Percentiles rank a stretch among this genome's conserved stretches.
Conservation (phyloP, 805 yeast genomes). For the Kuraishia ogatae region DNA sequence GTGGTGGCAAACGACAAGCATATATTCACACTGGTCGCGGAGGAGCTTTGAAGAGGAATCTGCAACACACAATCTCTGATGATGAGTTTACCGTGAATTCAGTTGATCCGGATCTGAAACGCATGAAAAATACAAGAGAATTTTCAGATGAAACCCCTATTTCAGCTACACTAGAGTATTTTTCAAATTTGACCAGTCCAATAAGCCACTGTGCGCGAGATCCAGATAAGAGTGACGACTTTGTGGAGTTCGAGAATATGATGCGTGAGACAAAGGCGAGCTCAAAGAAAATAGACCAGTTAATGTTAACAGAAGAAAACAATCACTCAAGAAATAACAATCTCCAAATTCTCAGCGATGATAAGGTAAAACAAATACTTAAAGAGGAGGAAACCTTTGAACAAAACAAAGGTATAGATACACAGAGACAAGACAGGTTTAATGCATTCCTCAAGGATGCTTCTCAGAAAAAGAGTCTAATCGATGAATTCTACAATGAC, state of each 20-base stretch:
- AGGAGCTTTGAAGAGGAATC: not conserved
- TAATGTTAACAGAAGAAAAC: not conserved
- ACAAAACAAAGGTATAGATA: not conserved
- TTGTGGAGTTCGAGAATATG: not conserved
- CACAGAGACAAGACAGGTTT: not conserved
- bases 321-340: too few species aligned
- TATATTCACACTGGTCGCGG: not conserved
- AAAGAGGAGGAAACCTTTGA: not conserved
- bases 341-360: not conserved
- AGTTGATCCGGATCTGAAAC: not conserved
- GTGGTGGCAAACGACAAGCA: not conserved
- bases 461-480: not conserved
- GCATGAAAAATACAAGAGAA: not conserved
- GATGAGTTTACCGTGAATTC: not conserved
- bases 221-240: not conserved
- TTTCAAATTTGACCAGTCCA: not conserved
- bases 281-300: not conserved
- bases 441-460: not conserved
- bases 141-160: not conserved
- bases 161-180: not conserved
- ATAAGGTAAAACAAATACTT: not conserved
- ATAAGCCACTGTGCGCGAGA: not conserved
- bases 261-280: not conserved
- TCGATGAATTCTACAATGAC: not conserved
- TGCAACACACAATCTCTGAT: not conserved